phyloP scores from a whole-genome alignment of 2,329 filamentous ascomycete genomes.

The Cordyceps tenuipes region DNA sequence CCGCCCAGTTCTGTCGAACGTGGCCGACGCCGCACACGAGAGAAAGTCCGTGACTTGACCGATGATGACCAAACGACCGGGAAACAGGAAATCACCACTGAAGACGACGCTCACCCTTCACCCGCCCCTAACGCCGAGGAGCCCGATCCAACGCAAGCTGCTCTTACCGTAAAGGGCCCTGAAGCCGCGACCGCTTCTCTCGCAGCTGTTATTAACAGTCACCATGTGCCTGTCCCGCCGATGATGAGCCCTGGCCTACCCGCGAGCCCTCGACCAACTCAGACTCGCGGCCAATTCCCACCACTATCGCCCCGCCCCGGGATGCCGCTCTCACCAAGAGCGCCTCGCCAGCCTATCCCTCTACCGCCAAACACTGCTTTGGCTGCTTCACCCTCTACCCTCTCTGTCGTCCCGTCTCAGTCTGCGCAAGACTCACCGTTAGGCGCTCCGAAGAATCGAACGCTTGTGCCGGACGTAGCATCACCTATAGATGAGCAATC shows the following conservation, averaged over 20 bases:
- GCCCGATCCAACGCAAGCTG: neutral
- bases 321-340: conserved; percentile 32
- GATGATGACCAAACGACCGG: no score
- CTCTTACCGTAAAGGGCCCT: conserved; percentile 17
- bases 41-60: conserved; percentile 53
- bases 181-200: conserved; percentile 41
- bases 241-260: conserved; percentile 54
- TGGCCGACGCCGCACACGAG: conserved; percentile 74
- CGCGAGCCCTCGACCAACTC: conserved; percentile 48
- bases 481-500: conserved; percentile 21
- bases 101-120: neutral
- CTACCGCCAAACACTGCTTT: conserved; percentile 59
- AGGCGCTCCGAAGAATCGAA: conserved; percentile 8
- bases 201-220: conserved; percentile 40
- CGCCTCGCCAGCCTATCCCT: conserved; percentile 64
- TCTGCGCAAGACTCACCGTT: conserved; percentile 5
- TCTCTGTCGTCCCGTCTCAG: conserved; percentile 12
- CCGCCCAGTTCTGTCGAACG: conserved; percentile 54
- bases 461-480: conserved; percentile 28
- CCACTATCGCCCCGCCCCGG: conserved; percentile 55
- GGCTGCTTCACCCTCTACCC: conserved; percentile 41
- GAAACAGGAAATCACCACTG: neutral
- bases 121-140: neutral
- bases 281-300: conserved; percentile 51
- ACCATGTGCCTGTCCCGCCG: conserved; percentile 29